These are phyloP conservation scores for Candolleomyces eurysporus DNA, from an alignment of 768 basidiomycete species.

Conservation along the genomic window DNA sequence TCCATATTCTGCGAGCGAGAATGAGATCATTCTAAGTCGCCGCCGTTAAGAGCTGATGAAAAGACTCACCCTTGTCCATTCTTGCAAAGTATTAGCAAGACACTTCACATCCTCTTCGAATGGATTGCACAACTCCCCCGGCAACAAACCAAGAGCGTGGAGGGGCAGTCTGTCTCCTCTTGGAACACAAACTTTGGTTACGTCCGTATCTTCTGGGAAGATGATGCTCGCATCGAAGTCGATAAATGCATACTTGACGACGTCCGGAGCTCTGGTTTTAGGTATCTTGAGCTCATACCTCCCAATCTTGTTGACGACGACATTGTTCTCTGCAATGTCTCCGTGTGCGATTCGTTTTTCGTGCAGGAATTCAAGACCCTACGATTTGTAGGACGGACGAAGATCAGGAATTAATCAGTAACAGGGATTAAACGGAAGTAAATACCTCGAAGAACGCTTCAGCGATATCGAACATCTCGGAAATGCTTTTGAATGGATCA, in stretches of 20 bases:
- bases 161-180: not conserved
- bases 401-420: not conserved
- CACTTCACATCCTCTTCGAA: conserved; percentile 11
- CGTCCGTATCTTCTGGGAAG: conserved; percentile 9
- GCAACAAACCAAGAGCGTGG: not conserved
- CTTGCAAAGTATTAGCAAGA: conserved; percentile 1
- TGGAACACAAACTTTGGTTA: not conserved
- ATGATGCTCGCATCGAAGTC: conserved; percentile 14
- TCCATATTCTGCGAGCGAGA: conserved; percentile 7
- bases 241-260: conserved; percentile 8
- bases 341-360: conserved; percentile 4
- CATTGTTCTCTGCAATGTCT: not conserved
- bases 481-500: not conserved
- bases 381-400: not conserved
- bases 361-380: conserved; percentile 7
- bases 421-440: not conserved
- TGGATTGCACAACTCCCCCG: conserved; percentile 2
- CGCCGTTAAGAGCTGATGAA: not conserved
- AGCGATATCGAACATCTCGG: not conserved
- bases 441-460: conserved; percentile 1
- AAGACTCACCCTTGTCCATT: conserved; percentile 9
- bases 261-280: not conserved
- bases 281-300: too few species aligned
- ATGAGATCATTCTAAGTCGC: not conserved
- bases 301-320: not conserved